Conservation (phyloP, 495 filamentous ascomycete genomes). For the Xylaria intraflava region DNA sequence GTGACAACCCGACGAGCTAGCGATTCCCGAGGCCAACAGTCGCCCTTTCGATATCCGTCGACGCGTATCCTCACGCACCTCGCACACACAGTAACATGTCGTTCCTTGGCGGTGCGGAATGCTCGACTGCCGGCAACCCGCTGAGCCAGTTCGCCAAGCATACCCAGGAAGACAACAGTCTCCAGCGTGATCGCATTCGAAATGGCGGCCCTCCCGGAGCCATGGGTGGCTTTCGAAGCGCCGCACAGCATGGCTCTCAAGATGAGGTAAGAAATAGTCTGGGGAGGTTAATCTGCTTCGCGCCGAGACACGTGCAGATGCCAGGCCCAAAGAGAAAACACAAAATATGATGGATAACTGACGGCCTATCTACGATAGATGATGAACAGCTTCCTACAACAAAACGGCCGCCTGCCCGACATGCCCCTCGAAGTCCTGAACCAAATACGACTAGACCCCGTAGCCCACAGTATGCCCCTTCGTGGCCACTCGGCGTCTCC, state of each 20-base stretch:
- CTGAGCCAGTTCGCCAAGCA: slow-evolving; percentile 95
- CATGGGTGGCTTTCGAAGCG: slow-evolving; percentile 38
- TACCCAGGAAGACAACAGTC: slow-evolving; percentile 85
- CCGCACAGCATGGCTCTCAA: slow-evolving; percentile 34
- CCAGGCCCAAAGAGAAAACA: not conserved
- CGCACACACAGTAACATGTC: slow-evolving; percentile 54
- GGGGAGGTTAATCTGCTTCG: not conserved
- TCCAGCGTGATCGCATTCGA: slow-evolving; percentile 81
- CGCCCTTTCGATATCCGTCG: not conserved
- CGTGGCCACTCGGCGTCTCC: slow-evolving; percentile 54
- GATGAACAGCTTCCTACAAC: slow-evolving; percentile 88
- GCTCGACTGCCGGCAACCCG: slow-evolving; percentile 92
- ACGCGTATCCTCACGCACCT: not conserved
- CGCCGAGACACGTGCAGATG: not conserved
- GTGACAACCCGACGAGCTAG: not conserved
- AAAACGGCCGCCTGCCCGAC: slow-evolving; percentile 45
- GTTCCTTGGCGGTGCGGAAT: slow-evolving; percentile 87
- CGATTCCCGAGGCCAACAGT: not conserved
- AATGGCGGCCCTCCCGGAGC: slow-evolving; percentile 54
- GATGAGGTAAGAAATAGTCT: slow-evolving; percentile 38
- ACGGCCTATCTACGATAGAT: slow-evolving; percentile 47
- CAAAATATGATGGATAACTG: no score
- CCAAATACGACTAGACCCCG: slow-evolving; percentile 33
- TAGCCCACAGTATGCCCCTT: slow-evolving; percentile 39
- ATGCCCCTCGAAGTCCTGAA: slow-evolving; percentile 37